Evolutionary conservation across 1,284 basidiomycete species (phyloP).

Genomic region (Ustilago cynodontis): DNA sequence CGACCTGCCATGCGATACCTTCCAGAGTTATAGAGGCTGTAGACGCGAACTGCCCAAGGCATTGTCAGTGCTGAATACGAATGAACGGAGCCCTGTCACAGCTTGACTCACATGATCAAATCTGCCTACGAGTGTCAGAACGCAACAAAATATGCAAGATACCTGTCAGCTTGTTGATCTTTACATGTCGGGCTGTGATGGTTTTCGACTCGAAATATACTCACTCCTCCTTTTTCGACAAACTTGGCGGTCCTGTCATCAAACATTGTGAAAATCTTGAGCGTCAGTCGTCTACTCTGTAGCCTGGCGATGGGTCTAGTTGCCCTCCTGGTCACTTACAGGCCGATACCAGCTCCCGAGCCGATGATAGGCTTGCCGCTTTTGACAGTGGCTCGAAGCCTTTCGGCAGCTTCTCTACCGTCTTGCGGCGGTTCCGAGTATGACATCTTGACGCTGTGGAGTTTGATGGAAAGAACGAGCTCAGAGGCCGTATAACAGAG

Average conservation of each 20-base stretch:
- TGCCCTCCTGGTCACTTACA: conserved; percentile 21
- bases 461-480: neutral
- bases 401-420: conserved; percentile 35
- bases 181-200: neutral
- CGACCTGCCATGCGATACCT: conserved; percentile 49
- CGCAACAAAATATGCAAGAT: neutral
- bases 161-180: neutral
- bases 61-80: neutral
- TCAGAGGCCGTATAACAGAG: neutral
- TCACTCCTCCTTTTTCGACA: conserved; percentile 44
- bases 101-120: conserved; percentile 36
- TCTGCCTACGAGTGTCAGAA: neutral
- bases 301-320: too few relatives aligned
- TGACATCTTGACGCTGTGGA: conserved; percentile 6
- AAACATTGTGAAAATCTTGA: neutral
- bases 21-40: conserved; percentile 46
- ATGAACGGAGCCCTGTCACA: neutral
- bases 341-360: conserved; percentile 50
- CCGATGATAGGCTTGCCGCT: conserved; percentile 47
- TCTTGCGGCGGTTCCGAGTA: conserved; percentile 36
- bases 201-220: neutral
- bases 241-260: conserved; percentile 36
- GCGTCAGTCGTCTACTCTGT: too few relatives aligned
- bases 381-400: conserved; percentile 30
- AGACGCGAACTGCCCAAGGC: neutral